Evolutionary conservation across 352 stramenopile genomes (phyloP).

Genomic region (Phytopythium montanum): DNA sequence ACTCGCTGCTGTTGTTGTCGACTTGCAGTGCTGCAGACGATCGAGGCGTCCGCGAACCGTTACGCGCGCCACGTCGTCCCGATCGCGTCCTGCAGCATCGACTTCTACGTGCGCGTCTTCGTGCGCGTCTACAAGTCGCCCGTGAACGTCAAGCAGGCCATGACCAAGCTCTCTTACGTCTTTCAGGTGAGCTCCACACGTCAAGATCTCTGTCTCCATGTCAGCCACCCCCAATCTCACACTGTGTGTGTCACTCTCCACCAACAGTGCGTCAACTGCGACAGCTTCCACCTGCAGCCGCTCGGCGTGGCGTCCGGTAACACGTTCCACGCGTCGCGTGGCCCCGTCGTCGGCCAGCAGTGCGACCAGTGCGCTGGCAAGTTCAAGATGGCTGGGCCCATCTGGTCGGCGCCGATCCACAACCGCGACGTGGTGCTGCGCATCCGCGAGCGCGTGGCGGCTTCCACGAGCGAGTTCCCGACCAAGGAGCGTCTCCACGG

Average conservation of each 20-base stretch:
- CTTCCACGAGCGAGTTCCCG: slow-evolving; percentile 84
- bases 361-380: slow-evolving; percentile 84
- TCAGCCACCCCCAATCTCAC: background rate
- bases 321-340: slow-evolving; percentile 79
- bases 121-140: slow-evolving; percentile 97
- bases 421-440: slow-evolving; percentile 87
- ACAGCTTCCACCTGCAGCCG: slow-evolving; percentile 97
- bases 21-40: slow-evolving; percentile 92
- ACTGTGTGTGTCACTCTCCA: background rate
- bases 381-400: slow-evolving; percentile 93
- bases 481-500: slow-evolving; percentile 93
- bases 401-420: slow-evolving; percentile 97
- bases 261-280: slow-evolving; percentile 93
- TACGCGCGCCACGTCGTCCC: slow-evolving; percentile 97
- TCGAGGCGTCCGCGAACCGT: slow-evolving; percentile 93
- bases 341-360: slow-evolving; percentile 57
- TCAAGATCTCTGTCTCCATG: background rate
- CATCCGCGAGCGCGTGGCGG: slow-evolving; percentile 75
- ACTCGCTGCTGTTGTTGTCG: too few relatives aligned
- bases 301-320: slow-evolving; percentile 88
- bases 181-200: slow-evolving; percentile 35
- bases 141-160: slow-evolving; percentile 91
- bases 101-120: slow-evolving; percentile 99
- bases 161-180: slow-evolving; percentile 89
- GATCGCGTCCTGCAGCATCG: slow-evolving; percentile 97